Evolutionary conservation across 75 land plant species (phyloP).

Genomic region (Pseudotsuga menziesii): DNA sequence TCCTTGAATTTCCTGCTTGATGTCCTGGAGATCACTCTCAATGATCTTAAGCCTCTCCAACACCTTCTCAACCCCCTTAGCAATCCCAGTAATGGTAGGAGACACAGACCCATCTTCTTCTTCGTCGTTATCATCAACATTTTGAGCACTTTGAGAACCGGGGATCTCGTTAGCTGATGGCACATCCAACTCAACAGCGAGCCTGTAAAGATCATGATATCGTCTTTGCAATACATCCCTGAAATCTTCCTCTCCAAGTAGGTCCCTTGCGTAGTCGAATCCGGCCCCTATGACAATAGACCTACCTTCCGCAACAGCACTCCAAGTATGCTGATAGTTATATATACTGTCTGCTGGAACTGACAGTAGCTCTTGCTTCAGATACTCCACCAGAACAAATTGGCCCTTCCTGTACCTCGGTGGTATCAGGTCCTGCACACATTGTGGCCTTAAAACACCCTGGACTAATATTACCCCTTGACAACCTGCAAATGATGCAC

Average conservation of each 20-base stretch:
- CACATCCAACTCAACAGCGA: constrained; percentile 46
- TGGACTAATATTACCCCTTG: constrained; percentile 46
- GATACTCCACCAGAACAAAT: constrained; percentile 31
- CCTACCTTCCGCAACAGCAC: constrained; percentile 27
- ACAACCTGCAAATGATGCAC: constrained; percentile 31
- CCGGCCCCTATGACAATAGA: constrained; percentile 24
- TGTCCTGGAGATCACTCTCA: constrained; percentile 54
- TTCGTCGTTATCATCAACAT: constrained; percentile 1
- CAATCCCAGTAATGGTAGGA: constrained; percentile 52
- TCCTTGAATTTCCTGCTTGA: constrained; percentile 74
- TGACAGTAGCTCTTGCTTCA: constrained; percentile 53
- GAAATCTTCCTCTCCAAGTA: constrained; percentile 69
- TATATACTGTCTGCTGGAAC: constrained; percentile 61
- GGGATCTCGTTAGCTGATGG: constrained; percentile 19
- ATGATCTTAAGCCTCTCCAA: constrained; percentile 51
- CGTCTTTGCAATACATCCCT: constrained; percentile 58
- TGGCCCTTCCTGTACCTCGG: constrained; percentile 51
- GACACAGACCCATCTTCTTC: constrained; percentile 24
- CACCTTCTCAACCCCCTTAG: constrained; percentile 62
- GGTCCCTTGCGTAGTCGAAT: constrained; percentile 59
- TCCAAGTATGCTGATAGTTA: constrained; percentile 75
- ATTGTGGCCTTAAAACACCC: constrained; percentile 53
- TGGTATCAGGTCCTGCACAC: constrained; percentile 47
- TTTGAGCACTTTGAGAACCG: neutral
- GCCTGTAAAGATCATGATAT: constrained; percentile 56